These are phyloP conservation scores for Aspergillus clavatus DNA, from an alignment of 2,329 filamentous ascomycete genomes.

Conservation along the genomic window DNA sequence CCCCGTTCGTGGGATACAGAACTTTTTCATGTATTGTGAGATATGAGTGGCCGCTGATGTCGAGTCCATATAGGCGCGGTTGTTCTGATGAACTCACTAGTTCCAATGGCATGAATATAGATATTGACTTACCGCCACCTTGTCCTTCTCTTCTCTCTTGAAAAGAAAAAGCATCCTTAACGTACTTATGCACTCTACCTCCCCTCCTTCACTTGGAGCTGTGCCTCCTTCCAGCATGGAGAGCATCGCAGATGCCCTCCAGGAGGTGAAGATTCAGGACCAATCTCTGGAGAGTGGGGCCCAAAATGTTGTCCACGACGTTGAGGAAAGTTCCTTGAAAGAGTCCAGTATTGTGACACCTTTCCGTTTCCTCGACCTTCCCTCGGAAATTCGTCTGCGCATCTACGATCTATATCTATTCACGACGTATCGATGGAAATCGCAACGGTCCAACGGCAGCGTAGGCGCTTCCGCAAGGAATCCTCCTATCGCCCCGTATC, in stretches of 20 bases:
- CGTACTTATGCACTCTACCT: neutral
- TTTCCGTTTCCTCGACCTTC: slow-evolving; percentile 51
- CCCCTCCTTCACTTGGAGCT: neutral
- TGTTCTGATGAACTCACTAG: slow-evolving; percentile 10
- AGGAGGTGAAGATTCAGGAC: slow-evolving; percentile 22
- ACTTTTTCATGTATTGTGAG: slow-evolving; percentile 10
- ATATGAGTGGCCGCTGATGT: slow-evolving; percentile 14
- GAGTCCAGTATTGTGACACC: slow-evolving; percentile 17
- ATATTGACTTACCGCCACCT: slow-evolving; percentile 9
- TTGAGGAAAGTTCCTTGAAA: slow-evolving; percentile 17
- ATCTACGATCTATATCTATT: slow-evolving; percentile 47
- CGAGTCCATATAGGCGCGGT: slow-evolving; percentile 6
- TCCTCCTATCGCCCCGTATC: slow-evolving; percentile 28
- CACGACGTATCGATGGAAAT: slow-evolving; percentile 27
- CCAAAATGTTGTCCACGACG: slow-evolving; percentile 15
- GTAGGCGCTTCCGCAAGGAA: slow-evolving; percentile 36
- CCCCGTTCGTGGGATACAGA: slow-evolving; percentile 47
- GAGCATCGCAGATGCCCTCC: slow-evolving; percentile 19
- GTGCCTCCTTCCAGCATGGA: slow-evolving; percentile 11
- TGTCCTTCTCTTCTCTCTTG: slow-evolving; percentile 13
- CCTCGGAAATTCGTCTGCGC: slow-evolving; percentile 49
- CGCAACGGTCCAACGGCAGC: slow-evolving; percentile 24
- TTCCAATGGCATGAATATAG: slow-evolving; percentile 21
- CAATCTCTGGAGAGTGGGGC: slow-evolving; percentile 5
- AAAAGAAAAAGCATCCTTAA: slow-evolving; percentile 7